Conservation (phyloP, 1,284 basidiomycete genomes). For the Porodaedalea pini region DNA sequence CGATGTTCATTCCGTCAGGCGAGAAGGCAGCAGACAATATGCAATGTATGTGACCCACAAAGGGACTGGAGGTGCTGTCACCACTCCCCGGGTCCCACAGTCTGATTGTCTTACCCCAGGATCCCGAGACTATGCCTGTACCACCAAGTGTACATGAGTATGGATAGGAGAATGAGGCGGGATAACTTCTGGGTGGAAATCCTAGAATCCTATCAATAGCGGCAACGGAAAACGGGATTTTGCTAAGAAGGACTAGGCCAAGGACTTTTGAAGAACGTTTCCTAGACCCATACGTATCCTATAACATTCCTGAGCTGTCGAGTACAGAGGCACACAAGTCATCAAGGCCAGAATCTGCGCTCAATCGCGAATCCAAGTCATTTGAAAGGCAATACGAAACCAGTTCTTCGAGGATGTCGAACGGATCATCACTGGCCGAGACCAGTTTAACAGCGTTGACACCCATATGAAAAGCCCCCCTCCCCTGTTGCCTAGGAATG, state of each 20-base stretch:
- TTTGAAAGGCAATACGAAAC: no score
- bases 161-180: background rate
- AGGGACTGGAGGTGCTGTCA: background rate
- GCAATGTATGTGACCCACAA: background rate
- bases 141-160: no score
- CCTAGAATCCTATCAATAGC: background rate
- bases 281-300: background rate
- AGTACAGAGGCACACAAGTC: background rate
- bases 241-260: background rate
- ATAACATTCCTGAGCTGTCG: background rate
- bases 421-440: no score
- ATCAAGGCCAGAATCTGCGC: background rate
- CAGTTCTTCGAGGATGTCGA: background rate
- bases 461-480: conserved; percentile 1
- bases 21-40: conserved; percentile 3
- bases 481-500: background rate
- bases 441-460: background rate
- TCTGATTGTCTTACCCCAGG: background rate
- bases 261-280: background rate
- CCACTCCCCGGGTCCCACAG: background rate
- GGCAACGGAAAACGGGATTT: background rate
- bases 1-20: background rate
- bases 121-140: no score
- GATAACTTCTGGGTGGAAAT: background rate
- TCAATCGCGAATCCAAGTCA: background rate